A percentile compares a stretch with the other conserved stretches of the same genome.
These are phyloP conservation scores for Inga leiocalycina DNA, from an alignment of 306 rosid genomes.

Conservation along the genomic window DNA sequence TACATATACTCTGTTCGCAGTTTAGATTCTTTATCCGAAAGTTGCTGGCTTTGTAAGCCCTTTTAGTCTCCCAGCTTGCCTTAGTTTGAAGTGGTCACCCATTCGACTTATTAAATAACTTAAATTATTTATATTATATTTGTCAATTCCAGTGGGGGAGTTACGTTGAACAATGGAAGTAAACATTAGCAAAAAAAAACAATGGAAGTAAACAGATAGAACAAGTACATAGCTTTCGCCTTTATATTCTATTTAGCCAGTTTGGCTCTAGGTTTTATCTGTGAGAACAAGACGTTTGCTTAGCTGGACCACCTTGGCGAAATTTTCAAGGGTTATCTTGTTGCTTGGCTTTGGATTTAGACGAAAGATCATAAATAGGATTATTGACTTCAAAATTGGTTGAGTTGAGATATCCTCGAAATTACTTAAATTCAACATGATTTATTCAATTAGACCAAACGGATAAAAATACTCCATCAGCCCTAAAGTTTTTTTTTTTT, in stretches of 20 bases:
- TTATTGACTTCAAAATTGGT: neutral
- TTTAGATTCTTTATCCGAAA: neutral
- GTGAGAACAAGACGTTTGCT: conserved; percentile 1
- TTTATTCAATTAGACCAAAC: neutral
- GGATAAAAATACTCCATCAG: neutral
- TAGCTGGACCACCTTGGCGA: conserved; percentile 21
- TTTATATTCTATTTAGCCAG: conserved; percentile 13
- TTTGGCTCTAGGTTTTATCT: conserved; percentile 30
- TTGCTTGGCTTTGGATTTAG: neutral
- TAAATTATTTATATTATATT: neutral
- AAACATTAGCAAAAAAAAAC: no score
- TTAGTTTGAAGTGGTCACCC: neutral
- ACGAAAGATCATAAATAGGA: neutral
- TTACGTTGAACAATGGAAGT: neutral
- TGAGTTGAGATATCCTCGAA: neutral
- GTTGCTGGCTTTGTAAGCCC: neutral
- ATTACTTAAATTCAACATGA: neutral
- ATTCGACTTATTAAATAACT: neutral
- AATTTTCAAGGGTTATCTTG: conserved; percentile 17
- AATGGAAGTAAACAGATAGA: neutral
- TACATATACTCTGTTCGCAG: neutral
- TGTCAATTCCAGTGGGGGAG: neutral
- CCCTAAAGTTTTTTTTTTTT: no score
- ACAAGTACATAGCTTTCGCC: neutral
- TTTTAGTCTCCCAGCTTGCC: neutral